Base-by-base conservation (phyloP, 2,329 filamentous ascomycete species). In the Fusarium sp. region DNA sequence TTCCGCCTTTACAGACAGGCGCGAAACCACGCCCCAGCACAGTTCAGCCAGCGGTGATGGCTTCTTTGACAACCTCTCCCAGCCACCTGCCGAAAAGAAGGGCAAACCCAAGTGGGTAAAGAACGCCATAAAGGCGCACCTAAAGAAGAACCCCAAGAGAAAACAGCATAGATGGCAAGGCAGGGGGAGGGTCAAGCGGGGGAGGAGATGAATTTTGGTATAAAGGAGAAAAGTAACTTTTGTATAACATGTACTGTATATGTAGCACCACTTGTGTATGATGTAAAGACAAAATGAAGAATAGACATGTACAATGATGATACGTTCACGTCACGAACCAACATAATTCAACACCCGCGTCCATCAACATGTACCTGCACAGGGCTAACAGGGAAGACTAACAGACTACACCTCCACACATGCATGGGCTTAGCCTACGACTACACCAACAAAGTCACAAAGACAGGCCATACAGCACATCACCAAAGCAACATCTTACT, bases 241-340 rank as follows among this genome's bases (percentile, higher is more conserved):
- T 71, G 69, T 67, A 71, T 66, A 59, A 3, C 61, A 54, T 73
- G 52, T 74, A 74, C 35, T 38, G 67, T 71, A 69, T 73, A 69
- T 73, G 71, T 71, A 73, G 45, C 66, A 70, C 22, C 43, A 54
- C 69, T n/a, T 33, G 30, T 62, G 40, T 62, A 50, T 62, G 40
- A 47, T 40, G 25, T 33, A 38, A 30, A 38, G 54, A 35, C 25
- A 33, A n/a, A 57, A 37, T 22, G 12, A 22, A 25, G 32, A 50
- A 52, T 50, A 50, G 43, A 52, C 59, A 52, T 52, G 43, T 57
- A 22, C 54, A 25, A 57, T 57, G 54, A 57, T 57, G 17, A 57
- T 20, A 62, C 22, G 14, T 57, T 20, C 43, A 38, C 54, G 33
- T 54, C 50, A 54, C 45, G 20, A 30, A 30, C 25, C 56, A 47